Conservation (phyloP, 306 rosid genomes). For the Benincasa hispida region DNA sequence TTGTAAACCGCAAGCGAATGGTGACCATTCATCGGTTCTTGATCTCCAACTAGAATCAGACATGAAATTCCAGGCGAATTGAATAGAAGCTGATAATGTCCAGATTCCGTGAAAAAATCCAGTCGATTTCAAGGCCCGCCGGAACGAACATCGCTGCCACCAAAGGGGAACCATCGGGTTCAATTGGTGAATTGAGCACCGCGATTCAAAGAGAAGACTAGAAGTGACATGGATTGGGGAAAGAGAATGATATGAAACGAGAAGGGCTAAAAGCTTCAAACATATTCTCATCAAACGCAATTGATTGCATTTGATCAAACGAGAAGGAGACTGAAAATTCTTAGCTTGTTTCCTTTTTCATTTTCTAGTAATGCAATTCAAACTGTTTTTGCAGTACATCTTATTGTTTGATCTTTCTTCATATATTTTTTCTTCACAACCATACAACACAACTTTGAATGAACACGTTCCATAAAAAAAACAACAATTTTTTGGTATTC, state of each 20-base stretch:
- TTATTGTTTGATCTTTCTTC: slow-evolving; percentile 3
- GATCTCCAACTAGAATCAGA: slow-evolving; percentile 46
- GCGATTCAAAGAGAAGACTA: slow-evolving; percentile 51
- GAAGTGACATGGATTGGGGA: slow-evolving; percentile 39
- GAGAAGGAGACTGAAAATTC: background rate
- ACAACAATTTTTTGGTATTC: background rate
- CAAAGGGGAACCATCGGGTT: slow-evolving; percentile 18
- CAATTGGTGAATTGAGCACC: slow-evolving; percentile 59
- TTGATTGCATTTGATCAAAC: background rate
- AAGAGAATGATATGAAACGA: slow-evolving; percentile 46
- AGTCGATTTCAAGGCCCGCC: slow-evolving; percentile 55
- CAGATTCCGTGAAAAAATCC: slow-evolving; percentile 70
- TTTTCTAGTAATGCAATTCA: background rate
- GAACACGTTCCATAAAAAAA: background rate
- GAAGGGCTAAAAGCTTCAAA: slow-evolving; percentile 44
- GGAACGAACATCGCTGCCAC: slow-evolving; percentile 71
- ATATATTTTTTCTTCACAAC: background rate
- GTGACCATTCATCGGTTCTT: slow-evolving; percentile 7
- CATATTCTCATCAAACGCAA: slow-evolving; percentile 34
- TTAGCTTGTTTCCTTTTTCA: background rate
- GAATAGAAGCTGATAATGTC: slow-evolving; percentile 67
- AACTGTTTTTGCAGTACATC: background rate
- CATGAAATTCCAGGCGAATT: slow-evolving; percentile 39
- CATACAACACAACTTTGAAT: background rate
- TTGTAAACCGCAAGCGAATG: slow-evolving; percentile 10